phyloP scores from a whole-genome alignment of 2,329 filamentous ascomycete species.

The Verticillium longisporum region DNA sequence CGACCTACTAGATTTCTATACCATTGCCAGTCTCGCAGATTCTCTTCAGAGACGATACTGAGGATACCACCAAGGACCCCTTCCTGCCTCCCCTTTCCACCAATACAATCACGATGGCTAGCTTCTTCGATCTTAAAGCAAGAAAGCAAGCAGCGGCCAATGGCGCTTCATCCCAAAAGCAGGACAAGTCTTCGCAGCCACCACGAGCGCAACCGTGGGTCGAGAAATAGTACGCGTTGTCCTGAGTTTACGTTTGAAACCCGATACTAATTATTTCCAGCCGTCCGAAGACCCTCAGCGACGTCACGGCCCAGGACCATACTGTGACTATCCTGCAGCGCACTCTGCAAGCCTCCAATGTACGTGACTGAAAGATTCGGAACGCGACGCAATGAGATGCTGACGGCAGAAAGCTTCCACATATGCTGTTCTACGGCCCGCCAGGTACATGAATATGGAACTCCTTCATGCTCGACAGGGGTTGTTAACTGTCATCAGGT shows the following conservation, averaged over 20 bases:
- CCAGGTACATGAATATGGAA: conserved; percentile 33
- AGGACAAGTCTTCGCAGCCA: conserved; percentile 51
- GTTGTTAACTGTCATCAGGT: conserved; percentile 35
- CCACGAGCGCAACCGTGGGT: conserved; percentile 85
- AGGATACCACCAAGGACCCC: neutral
- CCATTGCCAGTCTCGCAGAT: neutral
- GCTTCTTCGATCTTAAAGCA: conserved; percentile 94
- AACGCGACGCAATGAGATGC: neutral
- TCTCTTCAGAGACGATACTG: too few species aligned
- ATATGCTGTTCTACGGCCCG: conserved; percentile 99
- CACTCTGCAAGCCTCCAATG: conserved; percentile 90
- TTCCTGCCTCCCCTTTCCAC: neutral
- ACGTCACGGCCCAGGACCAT: conserved; percentile 97
- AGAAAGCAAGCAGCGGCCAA: conserved; percentile 69
- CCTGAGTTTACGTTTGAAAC: neutral
- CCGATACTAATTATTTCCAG: conserved; percentile 40
- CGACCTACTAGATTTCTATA: neutral
- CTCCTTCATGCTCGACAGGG: too few species aligned
- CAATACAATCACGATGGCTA: conserved; percentile 55
- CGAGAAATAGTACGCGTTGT: conserved; percentile 79
- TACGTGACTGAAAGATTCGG: conserved; percentile 27
- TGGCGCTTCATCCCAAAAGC: conserved; percentile 56
- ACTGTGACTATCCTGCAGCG: conserved; percentile 88
- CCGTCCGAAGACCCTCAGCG: conserved; percentile 85
- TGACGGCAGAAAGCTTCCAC: conserved; percentile 59